Evolutionary conservation across 208 protist genomes (phyloP).

Genomic region (Endotrypanum monterogeii): DNA sequence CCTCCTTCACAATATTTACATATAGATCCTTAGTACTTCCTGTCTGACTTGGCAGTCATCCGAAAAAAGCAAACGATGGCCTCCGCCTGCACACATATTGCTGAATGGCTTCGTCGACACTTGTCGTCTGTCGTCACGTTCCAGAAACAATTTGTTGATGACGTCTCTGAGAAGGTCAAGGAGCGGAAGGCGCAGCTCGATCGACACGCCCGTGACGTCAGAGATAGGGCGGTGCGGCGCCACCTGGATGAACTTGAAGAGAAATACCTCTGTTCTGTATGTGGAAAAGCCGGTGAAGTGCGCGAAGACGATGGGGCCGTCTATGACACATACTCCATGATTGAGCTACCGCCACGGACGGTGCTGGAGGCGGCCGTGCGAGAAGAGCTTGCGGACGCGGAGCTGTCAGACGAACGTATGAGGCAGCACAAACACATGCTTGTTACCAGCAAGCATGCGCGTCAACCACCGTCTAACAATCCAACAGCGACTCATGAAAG

Average conservation of each 20-base stretch:
- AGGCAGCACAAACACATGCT: constrained; percentile 26
- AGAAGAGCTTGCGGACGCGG: constrained; percentile 20
- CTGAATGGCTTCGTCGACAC: constrained; percentile 47
- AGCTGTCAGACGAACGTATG: constrained; percentile 26
- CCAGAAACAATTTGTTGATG: constrained; percentile 85
- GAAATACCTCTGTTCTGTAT: constrained; percentile 85
- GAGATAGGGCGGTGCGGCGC: constrained; percentile 66
- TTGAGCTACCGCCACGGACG: constrained; percentile 48
- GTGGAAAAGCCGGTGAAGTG: constrained; percentile 61
- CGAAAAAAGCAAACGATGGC: constrained; percentile 13
- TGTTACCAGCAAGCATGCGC: constrained; percentile 4
- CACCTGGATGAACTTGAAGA: constrained; percentile 80
- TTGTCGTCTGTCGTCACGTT: constrained; percentile 70
- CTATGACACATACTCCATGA: constrained; percentile 62
- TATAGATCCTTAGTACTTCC: not conserved
- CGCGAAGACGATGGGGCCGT: constrained; percentile 61
- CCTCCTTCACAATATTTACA: too few relatives aligned
- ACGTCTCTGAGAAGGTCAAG: constrained; percentile 64
- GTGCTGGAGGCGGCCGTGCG: constrained; percentile 37
- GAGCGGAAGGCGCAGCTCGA: constrained; percentile 55
- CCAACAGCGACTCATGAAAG: constrained; percentile 4
- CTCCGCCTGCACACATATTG: constrained; percentile 18
- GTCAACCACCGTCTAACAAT: not conserved
- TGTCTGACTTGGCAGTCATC: too few relatives aligned
- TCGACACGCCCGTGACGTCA: constrained; percentile 48